Conservation (phyloP, 306 rosid genomes). For the Pachyrhizus erosus region DNA sequence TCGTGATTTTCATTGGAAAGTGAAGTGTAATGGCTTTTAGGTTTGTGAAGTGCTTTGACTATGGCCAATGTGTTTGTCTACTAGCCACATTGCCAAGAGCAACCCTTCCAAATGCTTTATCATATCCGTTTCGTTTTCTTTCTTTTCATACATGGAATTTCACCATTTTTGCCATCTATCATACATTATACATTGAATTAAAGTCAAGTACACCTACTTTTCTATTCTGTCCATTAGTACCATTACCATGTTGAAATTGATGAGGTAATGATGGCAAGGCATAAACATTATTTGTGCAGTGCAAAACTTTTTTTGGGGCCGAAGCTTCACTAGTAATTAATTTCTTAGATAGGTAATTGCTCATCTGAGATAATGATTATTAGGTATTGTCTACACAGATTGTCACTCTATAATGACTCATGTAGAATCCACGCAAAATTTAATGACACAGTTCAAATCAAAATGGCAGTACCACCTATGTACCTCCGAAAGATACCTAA, state of each 20-base stretch:
- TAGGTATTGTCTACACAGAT: not conserved
- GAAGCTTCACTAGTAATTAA: slow-evolving; percentile 7
- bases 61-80: slow-evolving; percentile 39
- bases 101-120: slow-evolving; percentile 28
- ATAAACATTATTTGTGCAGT: not conserved
- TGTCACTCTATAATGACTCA: not conserved
- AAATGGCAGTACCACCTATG: not conserved
- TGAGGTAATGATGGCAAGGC: slow-evolving; percentile 1
- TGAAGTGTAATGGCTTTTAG: slow-evolving; percentile 50
- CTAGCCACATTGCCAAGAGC: slow-evolving; percentile 41
- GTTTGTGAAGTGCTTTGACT: slow-evolving; percentile 50
- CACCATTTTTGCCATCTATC: slow-evolving; percentile 13
- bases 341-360: not conserved
- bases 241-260: slow-evolving; percentile 10
- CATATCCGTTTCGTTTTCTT: slow-evolving; percentile 37
- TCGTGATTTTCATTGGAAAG: slow-evolving; percentile 66
- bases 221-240: slow-evolving; percentile 18
- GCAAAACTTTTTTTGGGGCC: not conserved
- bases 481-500: slow-evolving; percentile 19
- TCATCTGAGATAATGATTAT: not conserved
- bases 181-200: slow-evolving; percentile 8
- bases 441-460: slow-evolving; percentile 18
- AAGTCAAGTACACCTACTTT: slow-evolving; percentile 12
- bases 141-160: slow-evolving; percentile 37
- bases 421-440: slow-evolving; percentile 4